A percentile compares a stretch with the other conserved stretches of the same genome.
phyloP scores from a whole-genome alignment of 2,329 filamentous ascomycete species.

The Pyrenochaeta sp. region DNA sequence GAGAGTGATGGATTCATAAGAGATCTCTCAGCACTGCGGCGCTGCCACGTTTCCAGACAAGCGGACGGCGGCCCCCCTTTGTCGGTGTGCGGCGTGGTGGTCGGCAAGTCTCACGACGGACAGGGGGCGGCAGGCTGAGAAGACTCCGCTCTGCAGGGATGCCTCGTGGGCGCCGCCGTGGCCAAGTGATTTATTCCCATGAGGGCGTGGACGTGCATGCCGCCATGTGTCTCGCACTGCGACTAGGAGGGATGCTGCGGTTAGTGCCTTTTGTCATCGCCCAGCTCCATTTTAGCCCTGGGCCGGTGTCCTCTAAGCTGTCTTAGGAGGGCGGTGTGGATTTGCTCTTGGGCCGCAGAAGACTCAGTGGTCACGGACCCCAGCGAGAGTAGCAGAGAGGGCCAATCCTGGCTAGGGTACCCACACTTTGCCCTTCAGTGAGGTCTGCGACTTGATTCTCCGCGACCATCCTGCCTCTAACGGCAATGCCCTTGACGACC shows the following conservation, averaged over 20 bases:
- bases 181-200: slow-evolving; percentile 43
- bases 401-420: slow-evolving; percentile 47
- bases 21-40: background rate
- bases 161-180: slow-evolving; percentile 44
- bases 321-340: slow-evolving; percentile 40
- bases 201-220: slow-evolving; percentile 31
- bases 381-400: slow-evolving; percentile 19
- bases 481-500: slow-evolving; percentile 46
- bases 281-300: slow-evolving; percentile 40
- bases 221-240: slow-evolving; percentile 40
- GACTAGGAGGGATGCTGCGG: slow-evolving; percentile 28
- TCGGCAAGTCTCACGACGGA: slow-evolving; percentile 21
- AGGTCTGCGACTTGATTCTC: slow-evolving; percentile 40
- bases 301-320: slow-evolving; percentile 35
- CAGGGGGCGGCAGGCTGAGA: slow-evolving; percentile 19
- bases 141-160: slow-evolving; percentile 36
- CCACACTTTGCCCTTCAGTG: slow-evolving; percentile 45
- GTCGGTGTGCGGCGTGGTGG: slow-evolving; percentile 18
- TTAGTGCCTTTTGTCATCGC: slow-evolving; percentile 40
- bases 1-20: background rate
- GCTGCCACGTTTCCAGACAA: background rate
- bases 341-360: slow-evolving; percentile 32
- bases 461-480: slow-evolving; percentile 42
- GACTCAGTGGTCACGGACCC: slow-evolving; percentile 32
- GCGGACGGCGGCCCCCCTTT: slow-evolving; percentile 7